A percentile compares a stretch with the other conserved stretches of the same genome.
Evolutionary conservation across 345 rosid species (phyloP).

Genomic region (Barbarea vulgaris): DNA sequence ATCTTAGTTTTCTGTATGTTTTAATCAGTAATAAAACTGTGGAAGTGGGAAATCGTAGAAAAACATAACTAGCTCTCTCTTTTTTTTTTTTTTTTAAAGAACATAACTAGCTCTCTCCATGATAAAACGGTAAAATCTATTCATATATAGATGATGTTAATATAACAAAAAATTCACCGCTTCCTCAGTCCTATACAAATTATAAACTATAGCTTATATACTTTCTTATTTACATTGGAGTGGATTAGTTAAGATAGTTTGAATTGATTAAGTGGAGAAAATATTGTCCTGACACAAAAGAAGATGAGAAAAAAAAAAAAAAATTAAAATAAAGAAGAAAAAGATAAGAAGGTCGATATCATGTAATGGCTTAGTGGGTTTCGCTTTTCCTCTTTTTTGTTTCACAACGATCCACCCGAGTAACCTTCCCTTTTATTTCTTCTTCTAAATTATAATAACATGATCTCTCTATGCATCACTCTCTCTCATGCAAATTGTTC

Average conservation of each 20-base stretch:
- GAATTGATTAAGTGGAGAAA: conserved; percentile 26
- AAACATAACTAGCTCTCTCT: no score
- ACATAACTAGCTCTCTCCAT: no score
- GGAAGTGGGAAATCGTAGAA: not conserved
- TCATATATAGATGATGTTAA: not conserved
- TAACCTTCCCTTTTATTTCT: conserved; percentile 49
- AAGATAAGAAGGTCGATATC: conserved; percentile 45
- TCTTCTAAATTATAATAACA: conserved; percentile 2
- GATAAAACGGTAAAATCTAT: no score
- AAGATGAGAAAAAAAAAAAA: conserved; percentile 17
- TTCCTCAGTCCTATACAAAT: not conserved
- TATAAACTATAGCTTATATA: not conserved
- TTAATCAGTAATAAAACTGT: not conserved
- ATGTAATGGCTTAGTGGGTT: conserved; percentile 59
- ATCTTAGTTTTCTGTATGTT: not conserved
- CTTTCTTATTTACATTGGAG: not conserved
- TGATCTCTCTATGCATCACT: not conserved
- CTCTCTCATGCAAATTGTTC: conserved; percentile 16
- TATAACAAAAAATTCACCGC: not conserved
- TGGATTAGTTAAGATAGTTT: conserved; percentile 27
- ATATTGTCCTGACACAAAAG: conserved; percentile 51
- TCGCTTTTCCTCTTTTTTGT: conserved; percentile 42
- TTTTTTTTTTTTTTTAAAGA: no score
- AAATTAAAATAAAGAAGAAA: conserved; percentile 14
- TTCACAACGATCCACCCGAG: conserved; percentile 52